Evolutionary conservation across 2,329 filamentous ascomycete genomes (phyloP).

Genomic region (Cordyceps militaris): DNA sequence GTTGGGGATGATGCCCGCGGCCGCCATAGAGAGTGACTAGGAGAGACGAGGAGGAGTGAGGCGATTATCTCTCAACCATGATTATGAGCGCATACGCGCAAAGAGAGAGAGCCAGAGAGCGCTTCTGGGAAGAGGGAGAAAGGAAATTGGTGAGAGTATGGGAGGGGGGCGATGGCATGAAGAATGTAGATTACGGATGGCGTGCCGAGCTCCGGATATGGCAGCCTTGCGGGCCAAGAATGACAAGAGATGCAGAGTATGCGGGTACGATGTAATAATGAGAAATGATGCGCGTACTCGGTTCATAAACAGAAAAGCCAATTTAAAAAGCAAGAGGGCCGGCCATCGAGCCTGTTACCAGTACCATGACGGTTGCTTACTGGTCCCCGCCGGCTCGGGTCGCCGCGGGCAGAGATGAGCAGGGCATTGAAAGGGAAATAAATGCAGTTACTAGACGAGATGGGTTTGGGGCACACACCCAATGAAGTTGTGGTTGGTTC

Average conservation of each 20-base stretch:
- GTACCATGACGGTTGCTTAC: no score
- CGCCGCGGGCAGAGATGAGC: no score
- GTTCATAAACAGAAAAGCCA: background rate
- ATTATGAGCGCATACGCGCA: background rate
- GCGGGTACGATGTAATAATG: background rate
- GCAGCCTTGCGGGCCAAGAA: background rate
- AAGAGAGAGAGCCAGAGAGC: background rate
- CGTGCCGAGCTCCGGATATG: background rate
- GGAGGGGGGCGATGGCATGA: background rate
- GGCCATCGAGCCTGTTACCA: no score
- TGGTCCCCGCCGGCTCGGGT: no score
- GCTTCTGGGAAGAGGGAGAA: background rate
- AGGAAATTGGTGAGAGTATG: background rate
- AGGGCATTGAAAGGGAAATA: no score
- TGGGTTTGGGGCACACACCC: no score
- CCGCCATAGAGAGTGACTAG: background rate
- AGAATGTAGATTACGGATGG: background rate
- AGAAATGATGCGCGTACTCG: background rate
- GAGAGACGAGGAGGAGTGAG: background rate
- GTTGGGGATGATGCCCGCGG: constrained; percentile 4
- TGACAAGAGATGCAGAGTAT: background rate
- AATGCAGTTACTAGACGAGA: no score
- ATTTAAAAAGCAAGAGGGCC: no score
- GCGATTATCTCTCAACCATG: background rate
- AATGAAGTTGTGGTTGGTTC: no score